Evolutionary conservation across 2,329 filamentous ascomycete genomes (phyloP).

Genomic region (Colletotrichum sp.): DNA sequence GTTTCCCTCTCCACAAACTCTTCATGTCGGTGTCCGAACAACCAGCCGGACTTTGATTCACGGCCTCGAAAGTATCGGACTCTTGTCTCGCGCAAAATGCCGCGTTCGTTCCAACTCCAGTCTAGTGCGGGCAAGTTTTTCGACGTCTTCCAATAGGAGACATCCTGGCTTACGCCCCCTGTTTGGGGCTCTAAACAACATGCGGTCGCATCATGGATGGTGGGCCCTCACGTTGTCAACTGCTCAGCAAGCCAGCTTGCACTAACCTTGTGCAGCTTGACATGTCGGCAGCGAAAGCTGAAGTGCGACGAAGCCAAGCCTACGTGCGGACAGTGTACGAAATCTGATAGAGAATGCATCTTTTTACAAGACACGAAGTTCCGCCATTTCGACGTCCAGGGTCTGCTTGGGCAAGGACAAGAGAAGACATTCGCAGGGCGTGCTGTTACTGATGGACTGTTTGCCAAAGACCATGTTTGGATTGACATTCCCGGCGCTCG

Average conservation of each 20-base stretch:
- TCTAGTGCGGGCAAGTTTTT: background rate
- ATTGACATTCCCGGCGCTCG: background rate
- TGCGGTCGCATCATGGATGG: conserved; percentile 8
- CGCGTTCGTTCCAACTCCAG: background rate
- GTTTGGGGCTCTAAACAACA: background rate
- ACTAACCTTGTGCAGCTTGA: background rate
- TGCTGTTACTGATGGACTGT: background rate
- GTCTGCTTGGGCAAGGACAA: background rate
- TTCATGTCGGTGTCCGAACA: background rate
- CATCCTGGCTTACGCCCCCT: background rate
- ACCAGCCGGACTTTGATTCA: background rate
- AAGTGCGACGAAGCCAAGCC: conserved; percentile 30
- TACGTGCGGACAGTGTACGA: conserved; percentile 23
- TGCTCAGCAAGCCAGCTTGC: background rate
- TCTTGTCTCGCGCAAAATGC: background rate
- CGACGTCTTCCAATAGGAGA: background rate
- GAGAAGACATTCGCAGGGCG: background rate
- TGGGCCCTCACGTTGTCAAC: background rate
- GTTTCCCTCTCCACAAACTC: background rate
- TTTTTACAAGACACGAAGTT: background rate
- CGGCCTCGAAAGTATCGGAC: background rate
- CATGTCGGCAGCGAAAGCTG: conserved; percentile 23
- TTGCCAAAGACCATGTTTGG: background rate
- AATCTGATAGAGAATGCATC: conserved; percentile 16
- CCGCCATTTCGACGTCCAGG: background rate